Conservation (phyloP, 805 yeast genomes). For the Scheffersomyces spartinae region DNA sequence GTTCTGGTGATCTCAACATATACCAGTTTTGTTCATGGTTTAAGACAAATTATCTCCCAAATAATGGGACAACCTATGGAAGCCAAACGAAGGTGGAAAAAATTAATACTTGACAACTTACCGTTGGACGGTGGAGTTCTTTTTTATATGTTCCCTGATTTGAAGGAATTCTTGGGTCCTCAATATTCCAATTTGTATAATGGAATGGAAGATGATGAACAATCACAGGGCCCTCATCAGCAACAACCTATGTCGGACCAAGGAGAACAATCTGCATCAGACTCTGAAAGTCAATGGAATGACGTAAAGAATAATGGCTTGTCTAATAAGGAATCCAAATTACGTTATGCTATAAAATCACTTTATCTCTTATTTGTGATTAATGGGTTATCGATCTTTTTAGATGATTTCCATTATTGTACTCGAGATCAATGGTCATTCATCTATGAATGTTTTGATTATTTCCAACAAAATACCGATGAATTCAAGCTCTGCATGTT, state of each 20-base stretch:
- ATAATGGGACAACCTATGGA: slow-evolving; percentile 26
- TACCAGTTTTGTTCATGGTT: slow-evolving; percentile 23
- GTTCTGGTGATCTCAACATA: slow-evolving; percentile 22
- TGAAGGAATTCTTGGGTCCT: slow-evolving; percentile 30
- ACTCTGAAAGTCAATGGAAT: slow-evolving; percentile 1
- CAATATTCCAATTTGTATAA: slow-evolving; percentile 16
- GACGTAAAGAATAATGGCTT: slow-evolving; percentile 8
- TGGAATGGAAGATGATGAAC: slow-evolving; percentile 1
- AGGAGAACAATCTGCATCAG: background rate
- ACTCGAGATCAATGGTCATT: slow-evolving; percentile 19
- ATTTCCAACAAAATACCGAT: slow-evolving; percentile 6
- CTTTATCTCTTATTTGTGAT: slow-evolving; percentile 29
- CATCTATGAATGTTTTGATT: slow-evolving; percentile 15
- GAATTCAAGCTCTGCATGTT: slow-evolving; percentile 3
- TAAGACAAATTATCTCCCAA: slow-evolving; percentile 28
- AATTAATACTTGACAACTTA: slow-evolving; percentile 21
- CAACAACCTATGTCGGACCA: slow-evolving; percentile 4
- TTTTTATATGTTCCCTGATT: slow-evolving; percentile 33
- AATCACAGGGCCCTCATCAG: no score
- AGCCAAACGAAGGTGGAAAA: slow-evolving; percentile 28
- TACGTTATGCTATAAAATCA: slow-evolving; percentile 30
- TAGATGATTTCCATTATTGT: slow-evolving; percentile 38
- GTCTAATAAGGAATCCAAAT: slow-evolving; percentile 25
- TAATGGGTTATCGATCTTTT: slow-evolving; percentile 31
- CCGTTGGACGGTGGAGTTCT: slow-evolving; percentile 31